Evolutionary conservation across 805 yeast genomes (phyloP), one percentile per base, ranked within the genome.

Genomic region (Candida saitoana): DNA sequence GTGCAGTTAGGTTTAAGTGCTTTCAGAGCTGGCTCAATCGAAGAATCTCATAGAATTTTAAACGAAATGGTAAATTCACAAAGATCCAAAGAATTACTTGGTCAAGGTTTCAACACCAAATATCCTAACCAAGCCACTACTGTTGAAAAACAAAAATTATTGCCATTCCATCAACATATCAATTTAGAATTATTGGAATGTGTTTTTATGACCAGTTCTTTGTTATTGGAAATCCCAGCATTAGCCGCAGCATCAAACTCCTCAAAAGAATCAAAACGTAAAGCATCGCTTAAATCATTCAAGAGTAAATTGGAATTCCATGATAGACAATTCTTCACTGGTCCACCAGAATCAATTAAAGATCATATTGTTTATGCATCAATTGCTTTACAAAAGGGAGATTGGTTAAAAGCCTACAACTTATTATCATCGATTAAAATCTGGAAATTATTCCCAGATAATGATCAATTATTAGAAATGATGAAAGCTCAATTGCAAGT

Each of bases 111-210:
- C 56, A 63, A 55, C 51, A 83, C 84, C 61, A 84, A 89, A 66
- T 82, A 76, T 61, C 72, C 77, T 42, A 78, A 75, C 55, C 69
- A 71, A 60, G 71, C 74, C 14, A 61, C 80, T 18, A 65, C 74
- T 36, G 77, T 75, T 47, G 95, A 85, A 58, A 79, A 74, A 56
- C 91, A 83, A 67, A 82, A 90, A 61, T 77, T 89, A 62, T 74
- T 93, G 61, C 99, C 99, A 45, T 93, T 85, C 84, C 99, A 93
- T 70, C 89, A 88, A 86, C 99, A 93, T 69, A 91, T 93, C 65
- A 93, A 93, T 68, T 73, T 91, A 55, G 98, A 95, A 73, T 79
- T 93, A 57, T 76, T 93, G 51, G 99, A 93, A 69, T 85, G 95
- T 61, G 96, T 87, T 37, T 91, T 84, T 75, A 79, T 89, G 73